Evolutionary conservation across 2,329 filamentous ascomycete species (phyloP), one percentile per base, ranked within the genome.

Genomic region (Davidsoniella australis): DNA sequence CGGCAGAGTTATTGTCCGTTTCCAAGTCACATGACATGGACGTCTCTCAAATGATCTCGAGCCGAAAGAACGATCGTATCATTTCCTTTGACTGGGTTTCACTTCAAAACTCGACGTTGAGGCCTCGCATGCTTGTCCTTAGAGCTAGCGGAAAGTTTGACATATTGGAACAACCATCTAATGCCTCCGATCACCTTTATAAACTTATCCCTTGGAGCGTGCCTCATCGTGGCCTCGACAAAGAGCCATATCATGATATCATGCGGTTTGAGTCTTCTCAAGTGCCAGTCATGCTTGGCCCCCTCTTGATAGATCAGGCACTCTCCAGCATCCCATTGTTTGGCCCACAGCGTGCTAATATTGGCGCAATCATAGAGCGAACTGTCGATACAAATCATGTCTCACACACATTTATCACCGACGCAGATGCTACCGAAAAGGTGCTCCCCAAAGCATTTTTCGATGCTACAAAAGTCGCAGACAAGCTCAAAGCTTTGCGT

Each of bases 1-100:
- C 50, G 8, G 50, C 50, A 0, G 73, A 80, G 57, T 64, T 80
- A 12, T 63, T 81, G 1, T 68, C 78, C 53, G 72, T 79, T 10
- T 67, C 70, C 41, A 72, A 67, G 51, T 79, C 77, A 1, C 69
- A 75, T 55, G 76, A 80, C 57, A 70, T 81, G 63, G 75, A 81
- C 55, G 71, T 76, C 45, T 68, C 70, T 16, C 78, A 72, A 55
- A 64, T 67, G 23, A 71, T 74, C 46, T 62, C 66, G 29, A 64
- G 66, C 29, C 66, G 69, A 55, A 72, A 72, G 59, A 68, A 71
- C 55, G 73, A 80, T 49, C 70, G 74, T 17, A 78, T 81, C 29
- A 75, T 81, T 6, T 80, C 77, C 0, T 81, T 81, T 59, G 78
- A 82, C 58, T 82, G 78, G 77, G 64, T 80, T 8, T 79, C 73